These are phyloP conservation scores for Daldinia decipiens DNA, from an alignment of 495 filamentous ascomycete species.

Conservation along the genomic window DNA sequence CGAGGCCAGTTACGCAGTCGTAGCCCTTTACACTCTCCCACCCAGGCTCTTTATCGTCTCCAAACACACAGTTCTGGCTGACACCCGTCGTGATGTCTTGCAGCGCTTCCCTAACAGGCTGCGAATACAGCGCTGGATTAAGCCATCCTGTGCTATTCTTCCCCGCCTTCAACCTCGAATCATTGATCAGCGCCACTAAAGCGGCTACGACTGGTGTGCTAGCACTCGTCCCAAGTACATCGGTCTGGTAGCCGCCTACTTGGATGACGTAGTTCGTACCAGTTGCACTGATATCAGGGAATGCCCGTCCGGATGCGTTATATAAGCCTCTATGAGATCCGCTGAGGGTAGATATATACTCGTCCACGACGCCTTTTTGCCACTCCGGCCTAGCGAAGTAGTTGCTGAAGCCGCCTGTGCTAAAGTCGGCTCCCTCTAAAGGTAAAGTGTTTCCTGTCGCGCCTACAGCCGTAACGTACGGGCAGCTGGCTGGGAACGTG, in stretches of 20 bases:
- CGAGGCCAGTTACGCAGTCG: conserved; percentile 54
- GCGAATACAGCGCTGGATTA: conserved; percentile 51
- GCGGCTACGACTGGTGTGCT: conserved; percentile 55
- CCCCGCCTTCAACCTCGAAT: conserved; percentile 51
- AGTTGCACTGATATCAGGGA: conserved; percentile 72
- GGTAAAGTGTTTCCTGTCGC: conserved; percentile 70
- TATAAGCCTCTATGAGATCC: conserved; percentile 60
- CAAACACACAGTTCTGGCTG: conserved; percentile 52
- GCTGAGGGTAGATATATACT: conserved; percentile 64
- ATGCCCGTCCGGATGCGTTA: conserved; percentile 70
- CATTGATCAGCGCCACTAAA: conserved; percentile 54
- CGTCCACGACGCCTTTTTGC: conserved; percentile 66
- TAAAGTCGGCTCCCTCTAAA: conserved; percentile 66
- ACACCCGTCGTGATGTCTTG: conserved; percentile 49
- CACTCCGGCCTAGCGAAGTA: conserved; percentile 72
- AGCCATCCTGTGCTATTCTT: conserved; percentile 55
- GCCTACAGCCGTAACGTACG: conserved; percentile 82
- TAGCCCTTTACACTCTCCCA: conserved; percentile 52
- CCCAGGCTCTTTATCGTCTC: conserved; percentile 37
- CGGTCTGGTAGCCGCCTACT: conserved; percentile 43
- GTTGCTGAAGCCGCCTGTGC: conserved; percentile 77
- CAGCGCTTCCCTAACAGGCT: conserved; percentile 41
- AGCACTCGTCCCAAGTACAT: conserved; percentile 56
- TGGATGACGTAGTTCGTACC: conserved; percentile 54
- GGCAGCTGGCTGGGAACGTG: conserved; percentile 80